Base-by-base conservation (phyloP, 768 basidiomycete genomes). In the Tephrocybe sp. region DNA sequence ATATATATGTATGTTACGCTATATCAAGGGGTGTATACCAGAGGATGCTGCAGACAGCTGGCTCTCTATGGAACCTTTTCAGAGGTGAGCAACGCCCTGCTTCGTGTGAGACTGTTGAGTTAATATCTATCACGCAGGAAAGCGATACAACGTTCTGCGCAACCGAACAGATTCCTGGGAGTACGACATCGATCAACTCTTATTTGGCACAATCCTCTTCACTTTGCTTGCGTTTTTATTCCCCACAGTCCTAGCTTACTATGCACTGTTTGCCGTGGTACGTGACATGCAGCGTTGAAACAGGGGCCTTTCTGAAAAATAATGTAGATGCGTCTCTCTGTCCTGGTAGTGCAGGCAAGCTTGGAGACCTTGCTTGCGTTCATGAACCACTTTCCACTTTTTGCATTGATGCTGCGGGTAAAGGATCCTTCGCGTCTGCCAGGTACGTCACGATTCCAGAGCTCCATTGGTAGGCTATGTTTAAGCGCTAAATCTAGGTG, bases 131-230 rank as follows among this genome's bases (percentile, higher is more conserved):
- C n/a, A 31, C 11, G 14, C 55, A 95, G 94, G 96, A 0, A 98
- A 91, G 68, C 79, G 93, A 41, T 86, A 82, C 62, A 98, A 98
- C 63, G 82, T 85, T 8, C 72, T 99, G 5, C 83, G 95, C 30
- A 80, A 87, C 46, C 83, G 95, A n/a, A 86, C 84, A 3, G 97
- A 98, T 61, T 80, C 87, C 0, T 93, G 90, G 82, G 80, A 86
- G 49, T 98, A 97, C 60, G 90, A 93, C 47, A 76, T 94, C 22
- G 96, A 98, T 65, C 93, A 98, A 63, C 79, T 98, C 2, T 74
- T 98, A n/a, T 87, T 98, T 32, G 96, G 96, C 4, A 95, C 97
- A 0, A 84, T 92, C 48, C 70, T 95, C 45, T 91, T 94, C 72
- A 89, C 91, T 0, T 74, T 92, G 14, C 68, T 91, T 11, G 80